phyloP scores from a whole-genome alignment of 1,284 basidiomycete species.

The Volvariella volvacea region DNA sequence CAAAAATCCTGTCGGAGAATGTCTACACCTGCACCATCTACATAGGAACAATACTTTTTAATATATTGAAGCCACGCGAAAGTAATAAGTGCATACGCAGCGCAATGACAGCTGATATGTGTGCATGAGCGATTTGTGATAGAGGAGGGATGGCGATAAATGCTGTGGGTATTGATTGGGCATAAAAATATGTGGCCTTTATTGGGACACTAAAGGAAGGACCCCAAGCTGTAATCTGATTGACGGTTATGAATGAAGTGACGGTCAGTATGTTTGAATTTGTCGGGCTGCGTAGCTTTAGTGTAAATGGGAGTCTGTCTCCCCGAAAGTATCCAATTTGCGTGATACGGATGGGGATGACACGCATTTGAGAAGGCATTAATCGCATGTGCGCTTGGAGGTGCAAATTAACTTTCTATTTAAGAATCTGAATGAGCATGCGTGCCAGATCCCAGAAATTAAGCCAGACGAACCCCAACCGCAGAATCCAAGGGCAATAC shows the following conservation, averaged over 20 bases:
- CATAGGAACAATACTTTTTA: not conserved
- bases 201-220: conserved; percentile 28
- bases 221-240: conserved; percentile 36
- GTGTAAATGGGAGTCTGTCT: conserved; percentile 27
- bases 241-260: conserved; percentile 31
- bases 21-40: conserved; percentile 79
- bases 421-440: too few relatives aligned
- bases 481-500: conserved; percentile 7
- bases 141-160: conserved; percentile 55
- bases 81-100: conserved; percentile 45
- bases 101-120: conserved; percentile 54
- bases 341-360: conserved; percentile 42
- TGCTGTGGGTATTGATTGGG: conserved; percentile 43
- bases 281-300: conserved; percentile 23
- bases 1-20: conserved; percentile 49
- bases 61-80: not conserved
- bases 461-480: not conserved
- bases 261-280: conserved; percentile 15
- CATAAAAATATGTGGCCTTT: conserved; percentile 54
- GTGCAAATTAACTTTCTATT: conserved; percentile 29
- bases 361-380: conserved; percentile 54
- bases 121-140: conserved; percentile 10
- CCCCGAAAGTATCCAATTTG: conserved; percentile 29
- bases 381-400: conserved; percentile 35
- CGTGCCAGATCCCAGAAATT: too few relatives aligned